Percentiles rank a stretch among this genome's conserved stretches.
phyloP scores from a whole-genome alignment of 169 alveolate genomes.

The Cyclospora cayetanensis region DNA sequence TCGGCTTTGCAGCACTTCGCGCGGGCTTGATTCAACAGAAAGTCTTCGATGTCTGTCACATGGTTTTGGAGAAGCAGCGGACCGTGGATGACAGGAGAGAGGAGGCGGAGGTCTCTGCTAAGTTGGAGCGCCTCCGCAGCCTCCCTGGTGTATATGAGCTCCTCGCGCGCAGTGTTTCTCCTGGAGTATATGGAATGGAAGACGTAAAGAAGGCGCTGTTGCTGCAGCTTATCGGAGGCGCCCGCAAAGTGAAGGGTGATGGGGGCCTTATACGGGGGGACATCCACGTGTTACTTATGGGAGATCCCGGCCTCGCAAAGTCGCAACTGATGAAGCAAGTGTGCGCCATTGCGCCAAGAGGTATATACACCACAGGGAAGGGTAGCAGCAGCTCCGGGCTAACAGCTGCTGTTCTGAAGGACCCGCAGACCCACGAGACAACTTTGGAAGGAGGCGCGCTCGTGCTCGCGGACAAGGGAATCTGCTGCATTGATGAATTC shows the following conservation, averaged over 20 bases:
- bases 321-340: conserved; percentile 95
- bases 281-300: conserved; percentile 96
- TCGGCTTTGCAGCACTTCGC: conserved; percentile 46
- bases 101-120: not conserved
- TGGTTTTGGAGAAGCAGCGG: conserved; percentile 31
- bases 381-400: conserved; percentile 98
- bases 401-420: conserved; percentile 98
- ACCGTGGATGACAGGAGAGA: not conserved
- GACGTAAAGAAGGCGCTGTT: conserved; percentile 92
- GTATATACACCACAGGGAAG: conserved; percentile 97
- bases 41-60: not conserved
- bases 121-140: not conserved
- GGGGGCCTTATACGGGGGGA: conserved; percentile 88
- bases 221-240: conserved; percentile 98
- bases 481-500: conserved; percentile 99
- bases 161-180: conserved; percentile 96
- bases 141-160: conserved; percentile 82
- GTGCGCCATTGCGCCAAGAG: conserved; percentile 44
- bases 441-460: conserved; percentile 99
- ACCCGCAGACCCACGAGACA: conserved; percentile 96
- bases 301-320: conserved; percentile 99
- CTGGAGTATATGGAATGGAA: conserved; percentile 97
- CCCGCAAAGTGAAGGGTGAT: conserved; percentile 70
- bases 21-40: conserved; percentile 34
- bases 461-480: conserved; percentile 95